Conservation (phyloP, 2,329 filamentous ascomycete species). For the Ophiosphaerella herpotricha region DNA sequence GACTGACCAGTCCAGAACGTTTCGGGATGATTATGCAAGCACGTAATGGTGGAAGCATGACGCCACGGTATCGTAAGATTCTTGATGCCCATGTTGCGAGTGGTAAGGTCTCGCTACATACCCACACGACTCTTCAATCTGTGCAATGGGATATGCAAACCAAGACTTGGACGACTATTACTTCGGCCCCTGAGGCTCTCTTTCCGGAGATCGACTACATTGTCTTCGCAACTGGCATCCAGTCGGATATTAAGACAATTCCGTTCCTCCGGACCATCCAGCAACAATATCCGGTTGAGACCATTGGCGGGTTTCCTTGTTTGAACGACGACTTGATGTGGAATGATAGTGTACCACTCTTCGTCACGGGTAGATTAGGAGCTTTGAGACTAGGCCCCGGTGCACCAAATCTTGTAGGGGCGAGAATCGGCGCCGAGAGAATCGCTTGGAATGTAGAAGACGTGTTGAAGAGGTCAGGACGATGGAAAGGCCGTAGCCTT, state of each 20-base stretch:
- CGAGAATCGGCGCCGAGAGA: slow-evolving; percentile 72
- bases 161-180: slow-evolving; percentile 41
- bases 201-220: slow-evolving; percentile 67
- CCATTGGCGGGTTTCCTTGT: slow-evolving; percentile 70
- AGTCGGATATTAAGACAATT: slow-evolving; percentile 64
- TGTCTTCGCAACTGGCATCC: slow-evolving; percentile 76
- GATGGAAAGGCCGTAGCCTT: slow-evolving; percentile 15
- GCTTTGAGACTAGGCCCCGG: slow-evolving; percentile 72
- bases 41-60: slow-evolving; percentile 77
- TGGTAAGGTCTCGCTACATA: slow-evolving; percentile 60
- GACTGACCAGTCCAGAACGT: slow-evolving; percentile 54
- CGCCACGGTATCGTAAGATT: slow-evolving; percentile 68
- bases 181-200: slow-evolving; percentile 57
- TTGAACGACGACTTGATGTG: slow-evolving; percentile 78
- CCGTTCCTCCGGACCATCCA: slow-evolving; percentile 66
- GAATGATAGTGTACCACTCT: slow-evolving; percentile 72
- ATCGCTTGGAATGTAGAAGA: slow-evolving; percentile 73
- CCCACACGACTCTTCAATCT: slow-evolving; percentile 60
- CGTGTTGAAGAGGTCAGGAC: slow-evolving; percentile 46
- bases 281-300: slow-evolving; percentile 63
- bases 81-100: slow-evolving; percentile 63
- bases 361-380: slow-evolving; percentile 71
- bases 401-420: slow-evolving; percentile 74
- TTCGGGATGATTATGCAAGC: slow-evolving; percentile 68
- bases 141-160: slow-evolving; percentile 56